phyloP scores from a whole-genome alignment of 768 basidiomycete genomes.

The Leccinum aurantiacum region DNA sequence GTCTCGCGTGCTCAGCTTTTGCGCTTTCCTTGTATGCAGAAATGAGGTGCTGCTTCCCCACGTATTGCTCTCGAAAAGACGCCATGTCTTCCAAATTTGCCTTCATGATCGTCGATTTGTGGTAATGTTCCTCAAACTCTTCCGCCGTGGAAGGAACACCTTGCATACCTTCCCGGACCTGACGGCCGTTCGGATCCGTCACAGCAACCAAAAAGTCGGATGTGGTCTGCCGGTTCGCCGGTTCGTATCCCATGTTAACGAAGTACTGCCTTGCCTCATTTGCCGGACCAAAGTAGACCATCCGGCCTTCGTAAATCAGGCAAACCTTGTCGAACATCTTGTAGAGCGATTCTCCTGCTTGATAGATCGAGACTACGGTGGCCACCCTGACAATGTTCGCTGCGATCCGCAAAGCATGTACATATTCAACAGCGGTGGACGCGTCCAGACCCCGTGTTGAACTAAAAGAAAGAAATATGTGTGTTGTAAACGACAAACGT shows the following conservation, averaged over 20 bases:
- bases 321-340: conserved; percentile 70
- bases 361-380: conserved; percentile 83
- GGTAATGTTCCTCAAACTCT: conserved; percentile 57
- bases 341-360: conserved; percentile 73
- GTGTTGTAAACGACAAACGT: conserved; percentile 49
- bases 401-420: conserved; percentile 63
- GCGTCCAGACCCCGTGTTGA: conserved; percentile 67
- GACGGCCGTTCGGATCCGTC: conserved; percentile 65
- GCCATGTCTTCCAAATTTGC: conserved; percentile 50
- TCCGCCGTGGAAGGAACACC: conserved; percentile 45
- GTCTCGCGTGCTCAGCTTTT: conserved; percentile 51
- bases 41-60: conserved; percentile 43
- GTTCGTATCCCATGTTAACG: conserved; percentile 53
- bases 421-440: conserved; percentile 73
- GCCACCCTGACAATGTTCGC: conserved; percentile 54
- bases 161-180: conserved; percentile 33
- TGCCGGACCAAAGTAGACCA: conserved; percentile 61
- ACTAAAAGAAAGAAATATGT: conserved; percentile 33
- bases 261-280: conserved; percentile 57
- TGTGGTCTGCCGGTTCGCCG: conserved; percentile 58
- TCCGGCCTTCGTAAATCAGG: conserved; percentile 57
- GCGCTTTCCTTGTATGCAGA: conserved; percentile 50
- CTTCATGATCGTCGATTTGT: conserved; percentile 38
- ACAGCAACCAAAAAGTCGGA: conserved; percentile 62
- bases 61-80: conserved; percentile 45